Base-by-base conservation (phyloP, 2,329 filamentous ascomycete genomes). In the Cordyceps tenuipes region DNA sequence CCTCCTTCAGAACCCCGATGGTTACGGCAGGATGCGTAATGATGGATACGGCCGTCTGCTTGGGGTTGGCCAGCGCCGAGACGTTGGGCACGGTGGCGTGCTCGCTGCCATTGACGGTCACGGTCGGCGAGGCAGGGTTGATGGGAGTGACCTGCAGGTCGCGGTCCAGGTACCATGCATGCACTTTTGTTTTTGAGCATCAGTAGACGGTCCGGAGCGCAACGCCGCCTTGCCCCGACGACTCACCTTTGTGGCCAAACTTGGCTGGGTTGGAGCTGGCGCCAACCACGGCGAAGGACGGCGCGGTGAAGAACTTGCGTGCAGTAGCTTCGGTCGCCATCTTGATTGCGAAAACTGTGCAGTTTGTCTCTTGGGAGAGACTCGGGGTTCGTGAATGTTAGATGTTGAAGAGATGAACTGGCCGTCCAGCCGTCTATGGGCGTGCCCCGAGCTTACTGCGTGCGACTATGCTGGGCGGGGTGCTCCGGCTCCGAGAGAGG, bases 1-100 rank as follows among this genome's bases (percentile, higher is more conserved):
- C 94, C 72, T 96, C 89, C 63, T 85, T 79, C 46, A 97, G 77
- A 8, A 95, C 77, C 67, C 85, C 76, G 62, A 87, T 80, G 1
- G 94, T 96, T 34, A 90, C 85, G 2, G 80, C 74, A 0, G 94
- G 93, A 3, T 90, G 90, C 13, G 94, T 97, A 70, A 97, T 91
- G 68, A 97, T 83, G 39, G 88, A 93, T 13, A 97, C 78, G 5
- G 86, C 86, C 0, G 91, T 95, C 63, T 88, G 79, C 21, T 74
- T 74, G 0, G 92, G 89, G 21, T 84, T 75, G 1, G 83, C 74
- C 7, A 97, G 82, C 1, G 81, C 80, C 1, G 81, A 77, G 5
- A 94, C 83, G 3, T 83, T 86, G 1, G 87, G 71, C 23, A 89
- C 76, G 2, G 91, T 87, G 31, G 81, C 67, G 74, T 91, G 83